phyloP scores from a whole-genome alignment of 2,329 filamentous ascomycete species.

The Davidsoniella eucalypti region DNA sequence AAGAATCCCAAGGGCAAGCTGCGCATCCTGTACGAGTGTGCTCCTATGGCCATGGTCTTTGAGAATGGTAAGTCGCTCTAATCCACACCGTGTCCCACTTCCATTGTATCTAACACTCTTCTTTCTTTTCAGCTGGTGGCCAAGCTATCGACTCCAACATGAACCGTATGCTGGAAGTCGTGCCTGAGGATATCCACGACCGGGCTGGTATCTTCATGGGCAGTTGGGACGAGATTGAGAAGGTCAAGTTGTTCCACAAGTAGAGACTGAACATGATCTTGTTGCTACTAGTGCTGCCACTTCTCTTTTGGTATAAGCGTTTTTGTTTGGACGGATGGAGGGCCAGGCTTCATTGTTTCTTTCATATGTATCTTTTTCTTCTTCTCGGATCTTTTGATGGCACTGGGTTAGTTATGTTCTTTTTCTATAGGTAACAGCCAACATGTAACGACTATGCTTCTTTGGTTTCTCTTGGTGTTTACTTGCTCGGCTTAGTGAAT shows the following conservation, averaged over 20 bases:
- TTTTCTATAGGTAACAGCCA: too few species aligned
- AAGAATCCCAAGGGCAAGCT: conserved; percentile 98
- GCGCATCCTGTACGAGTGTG: conserved; percentile 93
- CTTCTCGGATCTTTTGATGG: too few species aligned
- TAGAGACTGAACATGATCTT: neutral
- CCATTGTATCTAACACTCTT: conserved; percentile 17
- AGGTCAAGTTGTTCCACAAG: conserved; percentile 74
- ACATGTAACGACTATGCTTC: too few species aligned
- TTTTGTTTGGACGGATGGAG: neutral
- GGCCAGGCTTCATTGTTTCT: neutral
- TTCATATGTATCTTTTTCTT: neutral
- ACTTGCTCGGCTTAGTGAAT: too few species aligned
- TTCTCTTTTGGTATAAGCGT: neutral
- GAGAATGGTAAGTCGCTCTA: conserved; percentile 64
- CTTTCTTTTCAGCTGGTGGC: conserved; percentile 53
- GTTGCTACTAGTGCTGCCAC: neutral
- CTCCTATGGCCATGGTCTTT: conserved; percentile 97
- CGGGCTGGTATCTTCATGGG: conserved; percentile 91
- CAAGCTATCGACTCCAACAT: conserved; percentile 85
- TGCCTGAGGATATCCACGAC: conserved; percentile 89
- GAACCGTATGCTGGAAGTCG: conserved; percentile 74
- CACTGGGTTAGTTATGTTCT: too few species aligned
- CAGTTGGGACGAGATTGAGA: conserved; percentile 87
- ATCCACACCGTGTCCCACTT: neutral
- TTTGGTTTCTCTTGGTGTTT: too few species aligned